Evolutionary conservation across 768 basidiomycete species (phyloP), one percentile per base, ranked within the genome.

Genomic region (Xanthoconium purpureum): DNA sequence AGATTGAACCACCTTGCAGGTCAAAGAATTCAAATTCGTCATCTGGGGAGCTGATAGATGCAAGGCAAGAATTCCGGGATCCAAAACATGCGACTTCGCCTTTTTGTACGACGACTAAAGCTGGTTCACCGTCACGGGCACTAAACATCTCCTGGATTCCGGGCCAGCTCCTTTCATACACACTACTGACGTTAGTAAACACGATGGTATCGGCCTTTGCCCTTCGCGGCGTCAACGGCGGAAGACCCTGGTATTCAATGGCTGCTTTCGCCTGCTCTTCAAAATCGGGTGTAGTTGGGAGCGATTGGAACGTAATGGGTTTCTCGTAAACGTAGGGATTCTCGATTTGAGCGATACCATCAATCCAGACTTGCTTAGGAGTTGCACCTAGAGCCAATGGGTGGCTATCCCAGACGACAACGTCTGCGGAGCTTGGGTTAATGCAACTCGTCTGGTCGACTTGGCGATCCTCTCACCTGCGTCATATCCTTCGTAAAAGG

Each of bases 321-420:
- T 95, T 94, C 48, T 71, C 46, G 38, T 78, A 67, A 17, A 80
- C 68, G 60, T 77, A 67, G 3, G 85, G 78, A 3, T 71, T 64
- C 44, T 74, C 64, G 3, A 88, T 63, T 63, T 95, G 92, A 1
- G 87, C 66, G 47, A 94, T 87, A 4, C 92, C 93, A 63, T 95
- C 92, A 57, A 94, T 90, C 72, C 80, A 91, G 10, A 91, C 89
- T 74, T 93, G 90, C 48, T 79, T 77, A 5, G 91, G 91, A 0
- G 89, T 85, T 20, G 90, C 89, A 20, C 89, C 89, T 12, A 94
- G 75, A 1, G 83, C 75, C 15, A 94, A 77, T 1, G 91, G 91
- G 70, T 91, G 89, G 37, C 81, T 83, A 62, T 88, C 87, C 86
- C 87, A 88, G 3, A 91, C 64, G 14, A 91, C 85, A 48, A 91